Percentiles rank a stretch among this genome's conserved stretches.
Conservation (phyloP, 306 rosid genomes). For the Psophocarpus tetragonolobus region DNA sequence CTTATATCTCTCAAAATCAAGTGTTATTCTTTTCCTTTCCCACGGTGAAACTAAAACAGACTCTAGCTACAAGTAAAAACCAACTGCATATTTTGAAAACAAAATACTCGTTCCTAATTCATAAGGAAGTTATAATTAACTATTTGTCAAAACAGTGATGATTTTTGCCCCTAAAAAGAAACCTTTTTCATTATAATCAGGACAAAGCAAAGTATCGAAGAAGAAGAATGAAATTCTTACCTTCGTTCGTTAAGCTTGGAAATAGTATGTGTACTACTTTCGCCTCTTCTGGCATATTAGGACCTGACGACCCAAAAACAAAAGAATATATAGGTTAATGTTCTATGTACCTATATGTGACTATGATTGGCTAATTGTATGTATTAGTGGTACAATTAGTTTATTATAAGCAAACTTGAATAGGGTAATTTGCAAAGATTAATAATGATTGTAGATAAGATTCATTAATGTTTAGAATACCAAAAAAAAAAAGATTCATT, state of each 20-base stretch:
- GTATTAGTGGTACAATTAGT: neutral
- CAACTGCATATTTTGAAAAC: conserved; percentile 3
- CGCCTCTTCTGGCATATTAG: neutral
- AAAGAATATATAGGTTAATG: neutral
- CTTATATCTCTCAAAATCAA: too few species aligned
- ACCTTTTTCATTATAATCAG: neutral
- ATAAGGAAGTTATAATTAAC: neutral
- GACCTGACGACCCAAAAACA: neutral
- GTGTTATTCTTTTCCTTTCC: too few species aligned
- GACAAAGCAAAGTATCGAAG: neutral
- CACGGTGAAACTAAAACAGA: too few species aligned
- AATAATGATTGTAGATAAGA: conserved; percentile 4
- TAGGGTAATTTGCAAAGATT: neutral
- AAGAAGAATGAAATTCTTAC: conserved; percentile 8
- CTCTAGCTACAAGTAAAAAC: too few species aligned
- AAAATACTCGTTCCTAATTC: conserved; percentile 20
- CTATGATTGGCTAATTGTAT: conserved; percentile 10
- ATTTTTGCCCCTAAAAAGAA: neutral
- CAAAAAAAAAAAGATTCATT: conserved; percentile 19
- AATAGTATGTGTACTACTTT: neutral
- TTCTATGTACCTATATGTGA: neutral
- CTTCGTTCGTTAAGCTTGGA: conserved; percentile 19
- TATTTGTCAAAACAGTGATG: neutral
- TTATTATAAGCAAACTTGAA: neutral
- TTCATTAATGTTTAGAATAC: conserved; percentile 11